Conservation (phyloP, 208 protist genomes). For the Trypanosoma grayi region DNA sequence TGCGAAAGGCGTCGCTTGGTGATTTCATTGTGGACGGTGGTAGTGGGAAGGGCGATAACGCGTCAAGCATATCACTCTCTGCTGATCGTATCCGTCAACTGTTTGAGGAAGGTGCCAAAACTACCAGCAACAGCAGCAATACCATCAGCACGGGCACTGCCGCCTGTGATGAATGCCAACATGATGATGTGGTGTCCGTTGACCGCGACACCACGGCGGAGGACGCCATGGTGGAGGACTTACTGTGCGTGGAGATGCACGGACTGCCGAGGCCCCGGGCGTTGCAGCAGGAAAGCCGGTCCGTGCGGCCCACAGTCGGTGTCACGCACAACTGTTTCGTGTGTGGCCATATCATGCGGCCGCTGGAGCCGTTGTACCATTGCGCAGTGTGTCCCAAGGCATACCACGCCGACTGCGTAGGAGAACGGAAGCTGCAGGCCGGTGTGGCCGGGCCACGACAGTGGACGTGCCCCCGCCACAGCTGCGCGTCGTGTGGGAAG, state of each 20-base stretch:
- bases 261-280: slow-evolving; percentile 21
- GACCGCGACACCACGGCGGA: slow-evolving; percentile 15
- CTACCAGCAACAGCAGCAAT: neutral
- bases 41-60: slow-evolving; percentile 22
- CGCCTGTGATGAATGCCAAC: neutral
- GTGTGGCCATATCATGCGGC: slow-evolving; percentile 73
- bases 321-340: slow-evolving; percentile 66
- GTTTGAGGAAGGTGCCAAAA: too few relatives aligned
- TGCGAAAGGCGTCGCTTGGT: slow-evolving; percentile 92
- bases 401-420: slow-evolving; percentile 79
- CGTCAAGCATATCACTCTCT: slow-evolving; percentile 18
- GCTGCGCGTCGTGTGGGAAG: slow-evolving; percentile 63
- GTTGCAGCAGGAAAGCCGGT: neutral
- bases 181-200: neutral
- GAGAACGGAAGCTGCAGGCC: slow-evolving; percentile 31
- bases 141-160: neutral
- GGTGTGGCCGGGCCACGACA: slow-evolving; percentile 27
- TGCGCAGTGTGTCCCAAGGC: slow-evolving; percentile 79
- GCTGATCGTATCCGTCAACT: slow-evolving; percentile 55
- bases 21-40: slow-evolving; percentile 90
- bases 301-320: neutral
- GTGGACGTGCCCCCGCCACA: slow-evolving; percentile 79
- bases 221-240: slow-evolving; percentile 48
- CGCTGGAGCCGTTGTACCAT: slow-evolving; percentile 79
- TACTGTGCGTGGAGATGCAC: slow-evolving; percentile 46